Percentiles rank a stretch among this genome's conserved stretches.
Conservation (phyloP, 768 basidiomycete genomes). For the Suillus tomentosus region DNA sequence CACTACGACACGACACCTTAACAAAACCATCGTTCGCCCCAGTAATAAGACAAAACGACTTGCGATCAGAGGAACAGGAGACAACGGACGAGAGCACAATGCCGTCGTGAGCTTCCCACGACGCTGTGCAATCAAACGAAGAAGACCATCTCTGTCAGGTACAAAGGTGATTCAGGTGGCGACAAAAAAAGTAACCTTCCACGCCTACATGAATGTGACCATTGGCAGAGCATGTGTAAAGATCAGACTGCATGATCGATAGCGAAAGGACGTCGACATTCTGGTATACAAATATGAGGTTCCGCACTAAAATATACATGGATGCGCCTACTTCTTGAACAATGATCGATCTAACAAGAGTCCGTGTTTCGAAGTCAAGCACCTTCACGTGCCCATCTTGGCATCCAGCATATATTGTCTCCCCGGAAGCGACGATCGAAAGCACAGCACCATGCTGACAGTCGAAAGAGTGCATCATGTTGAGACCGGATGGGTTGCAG, state of each 20-base stretch:
- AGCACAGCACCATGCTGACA: constrained; percentile 81
- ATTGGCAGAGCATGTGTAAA: constrained; percentile 69
- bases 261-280: constrained; percentile 82
- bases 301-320: not conserved
- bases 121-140: constrained; percentile 81
- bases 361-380: constrained; percentile 88
- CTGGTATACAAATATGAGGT: constrained; percentile 35
- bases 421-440: constrained; percentile 71
- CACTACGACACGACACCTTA: constrained; percentile 53
- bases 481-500: constrained; percentile 48
- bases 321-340: constrained; percentile 66
- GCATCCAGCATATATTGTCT: constrained; percentile 89
- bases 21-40: constrained; percentile 86
- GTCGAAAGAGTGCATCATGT: constrained; percentile 63
- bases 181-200: not conserved
- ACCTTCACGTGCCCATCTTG: constrained; percentile 94
- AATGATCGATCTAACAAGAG: constrained; percentile 83
- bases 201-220: constrained; percentile 65
- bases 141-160: constrained; percentile 70
- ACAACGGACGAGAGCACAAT: constrained; percentile 82
- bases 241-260: constrained; percentile 63
- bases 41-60: constrained; percentile 54
- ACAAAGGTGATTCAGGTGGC: not conserved
- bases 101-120: constrained; percentile 80
- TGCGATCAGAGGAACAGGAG: constrained; percentile 35